Conservation (phyloP, 169 alveolate genomes). For the Gregarina niphandrodes region DNA sequence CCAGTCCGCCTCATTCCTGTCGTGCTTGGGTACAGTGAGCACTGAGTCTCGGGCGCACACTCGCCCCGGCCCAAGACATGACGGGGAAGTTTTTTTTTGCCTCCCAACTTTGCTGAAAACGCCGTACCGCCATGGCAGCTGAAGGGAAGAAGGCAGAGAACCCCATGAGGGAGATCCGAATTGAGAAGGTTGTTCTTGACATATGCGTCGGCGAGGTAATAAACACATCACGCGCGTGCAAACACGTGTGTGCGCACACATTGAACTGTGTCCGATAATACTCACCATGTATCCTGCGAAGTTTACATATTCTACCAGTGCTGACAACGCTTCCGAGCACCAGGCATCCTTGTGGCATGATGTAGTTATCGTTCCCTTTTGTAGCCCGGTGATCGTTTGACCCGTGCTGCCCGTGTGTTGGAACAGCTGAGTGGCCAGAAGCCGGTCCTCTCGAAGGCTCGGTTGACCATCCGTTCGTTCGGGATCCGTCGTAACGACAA, state of each 20-base stretch:
- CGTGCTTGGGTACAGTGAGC: too few relatives aligned
- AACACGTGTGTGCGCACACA: background rate
- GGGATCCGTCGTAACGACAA: constrained; percentile 95
- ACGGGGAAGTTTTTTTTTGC: too few relatives aligned
- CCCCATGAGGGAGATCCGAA: constrained; percentile 92
- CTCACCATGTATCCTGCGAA: background rate
- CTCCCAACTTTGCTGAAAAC: too few relatives aligned
- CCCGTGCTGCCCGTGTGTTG: constrained; percentile 95
- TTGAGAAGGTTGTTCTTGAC: constrained; percentile 87
- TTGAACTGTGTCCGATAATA: background rate
- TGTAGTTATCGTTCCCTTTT: background rate
- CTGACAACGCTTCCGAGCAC: background rate
- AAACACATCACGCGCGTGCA: background rate
- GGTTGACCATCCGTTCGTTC: constrained; percentile 85
- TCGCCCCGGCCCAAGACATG: too few relatives aligned
- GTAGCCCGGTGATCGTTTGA: constrained; percentile 89
- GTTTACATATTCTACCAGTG: background rate
- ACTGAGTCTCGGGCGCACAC: too few relatives aligned
- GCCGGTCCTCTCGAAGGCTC: constrained; percentile 84
- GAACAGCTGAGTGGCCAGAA: constrained; percentile 92
- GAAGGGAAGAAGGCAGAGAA: constrained; percentile 29
- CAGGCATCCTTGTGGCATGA: background rate
- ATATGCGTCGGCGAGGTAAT: constrained; percentile 89
- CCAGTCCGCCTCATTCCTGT: too few relatives aligned
- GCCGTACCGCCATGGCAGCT: too few relatives aligned